Evolutionary conservation across 495 filamentous ascomycete species (phyloP).

Genomic region (Achaetomiella virescens): DNA sequence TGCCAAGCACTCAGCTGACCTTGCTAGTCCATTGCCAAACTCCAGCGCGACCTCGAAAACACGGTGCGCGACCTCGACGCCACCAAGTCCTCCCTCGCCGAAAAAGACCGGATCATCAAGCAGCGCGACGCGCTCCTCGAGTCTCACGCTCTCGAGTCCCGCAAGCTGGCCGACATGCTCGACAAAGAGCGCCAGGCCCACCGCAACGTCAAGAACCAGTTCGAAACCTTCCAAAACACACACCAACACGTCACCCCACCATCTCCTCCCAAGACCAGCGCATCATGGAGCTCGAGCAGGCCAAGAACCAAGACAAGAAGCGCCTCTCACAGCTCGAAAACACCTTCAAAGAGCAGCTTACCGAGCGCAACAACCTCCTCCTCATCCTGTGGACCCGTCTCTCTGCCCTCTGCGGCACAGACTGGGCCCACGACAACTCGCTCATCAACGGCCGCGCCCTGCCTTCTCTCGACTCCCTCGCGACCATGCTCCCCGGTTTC

Average conservation of each 20-base stretch:
- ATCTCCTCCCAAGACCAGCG: constrained; percentile 77
- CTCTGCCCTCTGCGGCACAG: constrained; percentile 75
- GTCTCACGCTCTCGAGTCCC: constrained; percentile 75
- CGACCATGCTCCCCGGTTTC: constrained; percentile 74
- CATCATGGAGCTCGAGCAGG: constrained; percentile 75
- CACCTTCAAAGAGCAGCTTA: constrained; percentile 75
- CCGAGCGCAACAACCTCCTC: constrained; percentile 82
- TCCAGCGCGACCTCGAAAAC: constrained; percentile 81
- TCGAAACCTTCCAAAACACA: constrained; percentile 79
- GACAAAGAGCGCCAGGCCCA: constrained; percentile 86
- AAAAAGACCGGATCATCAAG: constrained; percentile 83
- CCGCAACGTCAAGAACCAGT: constrained; percentile 74
- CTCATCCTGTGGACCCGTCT: constrained; percentile 82
- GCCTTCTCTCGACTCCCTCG: constrained; percentile 74
- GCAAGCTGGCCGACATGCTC: constrained; percentile 78
- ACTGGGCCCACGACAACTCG: constrained; percentile 87
- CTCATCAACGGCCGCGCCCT: constrained; percentile 78
- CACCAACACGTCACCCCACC: constrained; percentile 75
- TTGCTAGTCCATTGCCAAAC: constrained; percentile 67
- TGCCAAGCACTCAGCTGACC: neutral
- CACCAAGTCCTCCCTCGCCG: constrained; percentile 64
- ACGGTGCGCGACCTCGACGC: constrained; percentile 75
- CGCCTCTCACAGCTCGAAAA: constrained; percentile 67
- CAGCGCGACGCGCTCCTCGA: constrained; percentile 92
- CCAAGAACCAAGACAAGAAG: constrained; percentile 64